A percentile compares a stretch with the other conserved stretches of the same genome.
These are phyloP conservation scores for Jatropha podagrica DNA, from an alignment of 441 rosid genomes.

Conservation along the genomic window DNA sequence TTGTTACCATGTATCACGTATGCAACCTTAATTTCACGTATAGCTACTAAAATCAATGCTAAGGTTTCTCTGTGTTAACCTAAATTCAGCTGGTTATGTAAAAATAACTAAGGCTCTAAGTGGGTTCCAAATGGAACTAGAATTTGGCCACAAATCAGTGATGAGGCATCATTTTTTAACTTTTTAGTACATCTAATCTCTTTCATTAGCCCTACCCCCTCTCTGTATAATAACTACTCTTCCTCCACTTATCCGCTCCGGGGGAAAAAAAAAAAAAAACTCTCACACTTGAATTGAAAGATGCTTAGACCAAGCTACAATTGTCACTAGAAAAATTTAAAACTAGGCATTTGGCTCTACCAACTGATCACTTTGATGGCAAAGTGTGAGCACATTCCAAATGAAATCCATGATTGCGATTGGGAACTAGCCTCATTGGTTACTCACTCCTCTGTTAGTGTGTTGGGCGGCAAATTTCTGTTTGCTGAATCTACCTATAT, in stretches of 20 bases:
- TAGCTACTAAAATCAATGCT: background rate
- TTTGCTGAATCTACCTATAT: too few species aligned
- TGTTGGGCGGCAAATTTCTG: too few species aligned
- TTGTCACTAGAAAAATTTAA: slow-evolving; percentile 8
- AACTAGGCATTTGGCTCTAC: slow-evolving; percentile 44
- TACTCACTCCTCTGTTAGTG: slow-evolving; percentile 29
- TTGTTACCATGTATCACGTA: background rate
- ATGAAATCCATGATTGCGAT: slow-evolving; percentile 83
- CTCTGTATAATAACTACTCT: background rate
- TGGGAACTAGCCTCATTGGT: slow-evolving; percentile 60
- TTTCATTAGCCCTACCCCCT: background rate
- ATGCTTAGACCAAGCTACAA: too few species aligned
- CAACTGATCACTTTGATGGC: slow-evolving; percentile 67
- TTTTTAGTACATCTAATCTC: background rate
- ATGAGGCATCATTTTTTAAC: background rate
- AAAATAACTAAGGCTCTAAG: background rate
- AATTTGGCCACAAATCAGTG: background rate
- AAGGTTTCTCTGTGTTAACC: background rate
- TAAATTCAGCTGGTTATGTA: background rate
- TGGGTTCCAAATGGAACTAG: background rate
- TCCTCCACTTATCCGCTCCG: background rate
- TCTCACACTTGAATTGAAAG: too few species aligned
- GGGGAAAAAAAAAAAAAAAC: background rate
- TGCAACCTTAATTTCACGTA: background rate
- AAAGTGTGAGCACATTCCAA: slow-evolving; percentile 69